phyloP scores from a whole-genome alignment of 2,329 filamentous ascomycete genomes.

The Clathrospora elynae region DNA sequence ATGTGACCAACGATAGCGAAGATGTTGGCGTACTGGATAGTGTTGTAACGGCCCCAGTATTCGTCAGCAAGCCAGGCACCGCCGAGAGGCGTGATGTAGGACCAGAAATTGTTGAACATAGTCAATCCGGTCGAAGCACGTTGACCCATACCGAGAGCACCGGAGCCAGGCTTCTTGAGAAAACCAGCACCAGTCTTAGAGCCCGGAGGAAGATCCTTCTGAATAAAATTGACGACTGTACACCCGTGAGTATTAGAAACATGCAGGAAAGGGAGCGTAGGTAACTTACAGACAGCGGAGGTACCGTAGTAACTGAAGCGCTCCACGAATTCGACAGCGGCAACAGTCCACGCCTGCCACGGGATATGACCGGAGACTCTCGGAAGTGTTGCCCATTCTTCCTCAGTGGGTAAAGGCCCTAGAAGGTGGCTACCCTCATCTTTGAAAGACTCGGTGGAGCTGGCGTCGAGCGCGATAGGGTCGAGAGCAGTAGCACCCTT shows the following conservation, averaged over 20 bases:
- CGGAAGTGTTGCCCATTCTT: slow-evolving; percentile 45
- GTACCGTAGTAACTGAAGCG: slow-evolving; percentile 48
- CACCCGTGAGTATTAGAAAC: no score
- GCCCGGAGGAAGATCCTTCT: slow-evolving; percentile 39
- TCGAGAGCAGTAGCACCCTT: slow-evolving; percentile 37
- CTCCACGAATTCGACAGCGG: slow-evolving; percentile 45
- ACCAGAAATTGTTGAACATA: slow-evolving; percentile 62
- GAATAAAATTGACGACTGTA: slow-evolving; percentile 45
- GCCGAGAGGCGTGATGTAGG: slow-evolving; percentile 62
- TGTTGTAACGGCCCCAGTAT: slow-evolving; percentile 65
- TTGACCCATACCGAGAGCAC: slow-evolving; percentile 62
- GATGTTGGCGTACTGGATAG: slow-evolving; percentile 61
- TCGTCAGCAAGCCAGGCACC: slow-evolving; percentile 65
- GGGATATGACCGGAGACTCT: slow-evolving; percentile 45
- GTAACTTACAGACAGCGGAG: slow-evolving; percentile 41
- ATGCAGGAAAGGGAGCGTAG: no score
- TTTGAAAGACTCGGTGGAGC: slow-evolving; percentile 24
- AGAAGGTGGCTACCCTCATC: slow-evolving; percentile 29
- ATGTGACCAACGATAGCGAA: slow-evolving; percentile 64
- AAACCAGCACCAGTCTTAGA: slow-evolving; percentile 46
- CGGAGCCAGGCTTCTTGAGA: slow-evolving; percentile 40
- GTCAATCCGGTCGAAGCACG: slow-evolving; percentile 59
- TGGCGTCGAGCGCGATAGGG: slow-evolving; percentile 33
- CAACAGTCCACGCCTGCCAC: slow-evolving; percentile 45
- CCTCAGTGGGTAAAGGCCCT: slow-evolving; percentile 41